Evolutionary conservation across 208 protist genomes (phyloP).

Genomic region (Trypanosomatidae sp.): DNA sequence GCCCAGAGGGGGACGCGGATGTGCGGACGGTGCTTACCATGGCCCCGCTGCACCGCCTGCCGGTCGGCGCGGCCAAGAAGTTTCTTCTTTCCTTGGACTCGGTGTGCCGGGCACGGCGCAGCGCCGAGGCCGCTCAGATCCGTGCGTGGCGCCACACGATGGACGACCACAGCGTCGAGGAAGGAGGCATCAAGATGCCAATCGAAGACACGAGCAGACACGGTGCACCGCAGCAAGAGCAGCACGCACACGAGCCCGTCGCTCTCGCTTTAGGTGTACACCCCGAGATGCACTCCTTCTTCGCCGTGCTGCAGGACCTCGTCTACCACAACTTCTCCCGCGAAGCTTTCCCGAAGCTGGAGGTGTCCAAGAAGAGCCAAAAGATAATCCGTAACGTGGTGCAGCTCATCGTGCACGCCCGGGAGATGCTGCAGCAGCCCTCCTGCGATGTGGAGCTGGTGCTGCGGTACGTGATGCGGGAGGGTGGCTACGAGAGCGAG

Average conservation of each 20-base stretch:
- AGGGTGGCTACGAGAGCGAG: conserved; percentile 49
- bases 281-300: conserved; percentile 48
- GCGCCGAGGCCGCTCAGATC: conserved; percentile 13
- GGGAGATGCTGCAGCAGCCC: conserved; percentile 32
- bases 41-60: conserved; percentile 40
- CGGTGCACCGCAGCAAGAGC: background rate
- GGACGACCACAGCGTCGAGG: background rate
- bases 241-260: background rate
- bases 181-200: background rate
- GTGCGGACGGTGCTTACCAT: conserved; percentile 52
- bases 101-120: conserved; percentile 31
- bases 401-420: conserved; percentile 32
- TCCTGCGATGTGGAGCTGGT: conserved; percentile 51
- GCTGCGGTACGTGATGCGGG: conserved; percentile 35
- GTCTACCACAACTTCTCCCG: conserved; percentile 52
- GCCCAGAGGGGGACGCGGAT: conserved; percentile 38
- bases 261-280: conserved; percentile 2
- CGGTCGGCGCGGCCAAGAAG: conserved; percentile 25
- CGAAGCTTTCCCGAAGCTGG: conserved; percentile 39
- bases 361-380: conserved; percentile 39
- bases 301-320: conserved; percentile 48
- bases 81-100: conserved; percentile 53
- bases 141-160: conserved; percentile 17
- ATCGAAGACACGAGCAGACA: background rate
- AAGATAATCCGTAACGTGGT: conserved; percentile 43